phyloP scores from a whole-genome alignment of 371 early-diverging fungal genomes.

The Mucor irregularis region DNA sequence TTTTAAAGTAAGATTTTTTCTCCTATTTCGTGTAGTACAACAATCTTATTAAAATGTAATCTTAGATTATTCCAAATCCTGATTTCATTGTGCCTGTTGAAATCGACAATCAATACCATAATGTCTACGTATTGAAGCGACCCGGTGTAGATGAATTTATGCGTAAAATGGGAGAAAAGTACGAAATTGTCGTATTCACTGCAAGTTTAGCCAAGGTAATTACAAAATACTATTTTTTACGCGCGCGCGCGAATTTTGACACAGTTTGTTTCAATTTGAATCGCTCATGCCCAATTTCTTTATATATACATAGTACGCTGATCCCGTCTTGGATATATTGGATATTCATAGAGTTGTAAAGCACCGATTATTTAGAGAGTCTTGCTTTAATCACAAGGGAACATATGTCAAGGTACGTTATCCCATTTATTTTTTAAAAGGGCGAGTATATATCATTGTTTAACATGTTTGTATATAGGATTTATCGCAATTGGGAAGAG shows the following conservation, averaged over 20 bases:
- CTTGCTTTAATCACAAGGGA: slow-evolving; percentile 93
- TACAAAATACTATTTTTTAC: too few relatives aligned
- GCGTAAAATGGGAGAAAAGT: slow-evolving; percentile 82
- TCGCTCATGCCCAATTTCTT: background rate
- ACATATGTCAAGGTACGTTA: slow-evolving; percentile 93
- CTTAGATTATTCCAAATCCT: slow-evolving; percentile 72
- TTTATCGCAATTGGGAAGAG: slow-evolving; percentile 81
- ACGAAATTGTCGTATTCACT: slow-evolving; percentile 95
- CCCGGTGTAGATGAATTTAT: slow-evolving; percentile 95
- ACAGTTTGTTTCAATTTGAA: too few relatives aligned
- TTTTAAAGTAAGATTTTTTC: slow-evolving; percentile 50
- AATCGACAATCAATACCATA: slow-evolving; percentile 90
- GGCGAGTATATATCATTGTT: background rate
- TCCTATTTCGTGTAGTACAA: background rate
- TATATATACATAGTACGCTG: slow-evolving; percentile 80
- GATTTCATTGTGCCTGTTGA: slow-evolving; percentile 89
- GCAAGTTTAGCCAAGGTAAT: slow-evolving; percentile 91
- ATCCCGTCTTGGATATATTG: slow-evolving; percentile 93
- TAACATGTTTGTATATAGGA: slow-evolving; percentile 53
- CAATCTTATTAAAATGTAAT: background rate
- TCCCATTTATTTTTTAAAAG: too few relatives aligned
- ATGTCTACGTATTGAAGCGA: slow-evolving; percentile 93
- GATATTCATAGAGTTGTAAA: slow-evolving; percentile 83
- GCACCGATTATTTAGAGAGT: slow-evolving; percentile 93
- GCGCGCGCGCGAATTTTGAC: too few relatives aligned